Conservation (phyloP, 345 rosid genomes). For the Eucalyptus urophylla region DNA sequence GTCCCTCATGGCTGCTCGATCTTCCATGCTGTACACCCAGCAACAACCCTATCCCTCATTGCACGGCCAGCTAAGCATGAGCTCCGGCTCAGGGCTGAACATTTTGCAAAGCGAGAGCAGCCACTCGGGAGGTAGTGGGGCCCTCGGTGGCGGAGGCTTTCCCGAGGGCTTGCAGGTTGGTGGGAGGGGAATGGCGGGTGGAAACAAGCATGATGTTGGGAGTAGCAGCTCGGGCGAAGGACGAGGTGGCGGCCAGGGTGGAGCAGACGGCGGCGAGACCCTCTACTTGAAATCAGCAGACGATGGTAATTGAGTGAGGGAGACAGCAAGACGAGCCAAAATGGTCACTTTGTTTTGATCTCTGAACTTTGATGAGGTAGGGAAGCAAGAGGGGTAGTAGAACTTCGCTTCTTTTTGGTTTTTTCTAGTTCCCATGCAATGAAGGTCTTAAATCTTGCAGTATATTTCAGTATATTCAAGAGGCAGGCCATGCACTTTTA, state of each 20-base stretch:
- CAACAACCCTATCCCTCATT: constrained; percentile 61
- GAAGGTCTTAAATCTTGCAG: not conserved
- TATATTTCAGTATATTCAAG: not conserved
- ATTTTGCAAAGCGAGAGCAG: constrained; percentile 45
- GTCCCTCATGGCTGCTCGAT: constrained; percentile 80
- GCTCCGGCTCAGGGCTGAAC: constrained; percentile 54
- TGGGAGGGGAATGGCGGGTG: constrained; percentile 29
- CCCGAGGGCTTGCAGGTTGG: constrained; percentile 38
- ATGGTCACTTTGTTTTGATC: not conserved
- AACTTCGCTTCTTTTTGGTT: not conserved
- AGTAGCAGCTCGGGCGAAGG: constrained; percentile 53
- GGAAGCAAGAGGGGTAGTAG: not conserved
- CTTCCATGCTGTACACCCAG: constrained; percentile 83
- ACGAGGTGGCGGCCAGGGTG: constrained; percentile 46
- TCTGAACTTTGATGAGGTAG: not conserved
- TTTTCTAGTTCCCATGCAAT: not conserved
- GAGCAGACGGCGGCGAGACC: constrained; percentile 77
- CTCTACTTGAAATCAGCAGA: constrained; percentile 74
- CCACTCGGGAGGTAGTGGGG: constrained; percentile 59
- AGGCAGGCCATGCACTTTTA: not conserved
- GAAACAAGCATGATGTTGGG: constrained; percentile 79
- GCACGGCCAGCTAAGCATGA: constrained; percentile 90
- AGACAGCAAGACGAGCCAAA: not conserved
- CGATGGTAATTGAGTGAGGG: constrained; percentile 62
- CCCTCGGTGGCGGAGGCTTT: constrained; percentile 49